Conservation (phyloP, 1,139 yeast genomes). For the Pneumocystis wakefieldiae region DNA sequence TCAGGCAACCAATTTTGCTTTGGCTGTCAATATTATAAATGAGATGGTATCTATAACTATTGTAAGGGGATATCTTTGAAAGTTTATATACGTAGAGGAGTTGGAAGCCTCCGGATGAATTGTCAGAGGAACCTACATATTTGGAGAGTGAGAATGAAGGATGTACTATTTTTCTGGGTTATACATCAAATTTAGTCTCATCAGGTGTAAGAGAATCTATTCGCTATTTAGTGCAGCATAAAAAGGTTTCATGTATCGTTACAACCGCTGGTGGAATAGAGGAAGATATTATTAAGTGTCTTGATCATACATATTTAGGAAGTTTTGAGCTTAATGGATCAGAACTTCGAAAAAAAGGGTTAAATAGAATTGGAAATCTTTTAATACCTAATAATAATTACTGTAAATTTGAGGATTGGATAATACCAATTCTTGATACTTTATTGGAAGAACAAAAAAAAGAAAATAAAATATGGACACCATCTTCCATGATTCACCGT, state of each 20-base stretch:
- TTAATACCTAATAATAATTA: slow-evolving; percentile 95
- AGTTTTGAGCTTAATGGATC: slow-evolving; percentile 74
- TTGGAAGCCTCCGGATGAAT: slow-evolving; percentile 34
- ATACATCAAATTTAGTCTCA: slow-evolving; percentile 89
- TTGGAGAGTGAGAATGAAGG: slow-evolving; percentile 32
- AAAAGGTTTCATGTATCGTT: slow-evolving; percentile 87
- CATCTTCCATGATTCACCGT: slow-evolving; percentile 80
- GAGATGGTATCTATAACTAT: slow-evolving; percentile 39
- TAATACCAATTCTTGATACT: slow-evolving; percentile 76
- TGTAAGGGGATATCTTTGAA: not conserved
- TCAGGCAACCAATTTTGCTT: slow-evolving; percentile 75
- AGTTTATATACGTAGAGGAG: not conserved
- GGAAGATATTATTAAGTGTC: slow-evolving; percentile 87
- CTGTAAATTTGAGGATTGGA: slow-evolving; percentile 96
- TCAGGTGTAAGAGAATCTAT: slow-evolving; percentile 88
- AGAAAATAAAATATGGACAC: slow-evolving; percentile 68
- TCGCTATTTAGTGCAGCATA: slow-evolving; percentile 77
- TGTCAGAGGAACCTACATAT: slow-evolving; percentile 26
- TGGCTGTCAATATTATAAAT: slow-evolving; percentile 81
- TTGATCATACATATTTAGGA: slow-evolving; percentile 91
- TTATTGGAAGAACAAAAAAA: slow-evolving; percentile 82
- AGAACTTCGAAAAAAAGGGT: slow-evolving; percentile 76
- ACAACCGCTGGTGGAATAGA: slow-evolving; percentile 97
- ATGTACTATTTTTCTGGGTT: slow-evolving; percentile 85
- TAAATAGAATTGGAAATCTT: slow-evolving; percentile 93